A percentile compares a stretch with the other conserved stretches of the same genome.
Conservation (phyloP, 805 yeast species). For the Wickerhamomyces xylosicus region DNA sequence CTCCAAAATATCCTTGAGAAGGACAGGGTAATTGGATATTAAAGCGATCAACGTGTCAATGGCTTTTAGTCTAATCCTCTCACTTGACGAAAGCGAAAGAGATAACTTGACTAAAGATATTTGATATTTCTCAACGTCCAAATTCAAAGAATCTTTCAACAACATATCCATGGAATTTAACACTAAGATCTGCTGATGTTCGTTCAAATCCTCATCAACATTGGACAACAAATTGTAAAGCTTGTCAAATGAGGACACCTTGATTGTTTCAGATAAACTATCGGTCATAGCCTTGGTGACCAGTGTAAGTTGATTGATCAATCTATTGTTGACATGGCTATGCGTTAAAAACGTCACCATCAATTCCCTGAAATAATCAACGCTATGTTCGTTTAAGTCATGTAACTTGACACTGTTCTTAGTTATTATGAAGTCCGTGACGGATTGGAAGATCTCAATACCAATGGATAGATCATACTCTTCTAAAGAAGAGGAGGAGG, state of each 20-base stretch:
- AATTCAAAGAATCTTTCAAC: conserved; percentile 16
- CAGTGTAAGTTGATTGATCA: conserved; percentile 13
- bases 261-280: conserved; percentile 25
- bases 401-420: neutral
- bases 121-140: conserved; percentile 16
- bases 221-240: conserved; percentile 6
- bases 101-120: conserved; percentile 26
- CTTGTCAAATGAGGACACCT: conserved; percentile 21
- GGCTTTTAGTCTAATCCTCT: neutral
- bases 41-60: conserved; percentile 5
- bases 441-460: neutral
- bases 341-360: neutral
- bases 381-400: neutral
- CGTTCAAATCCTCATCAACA: neutral
- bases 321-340: conserved; percentile 1
- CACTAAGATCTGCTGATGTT: conserved; percentile 4
- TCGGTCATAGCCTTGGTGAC: conserved; percentile 15
- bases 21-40: conserved; percentile 23
- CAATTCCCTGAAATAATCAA: neutral
- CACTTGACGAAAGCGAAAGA: conserved; percentile 17
- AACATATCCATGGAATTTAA: conserved; percentile 20
- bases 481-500: neutral
- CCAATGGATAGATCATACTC: neutral
- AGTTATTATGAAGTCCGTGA: neutral
- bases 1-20: conserved; percentile 27